These are phyloP conservation scores for Inga oerstediana DNA, from an alignment of 306 rosid genomes.

Conservation along the genomic window DNA sequence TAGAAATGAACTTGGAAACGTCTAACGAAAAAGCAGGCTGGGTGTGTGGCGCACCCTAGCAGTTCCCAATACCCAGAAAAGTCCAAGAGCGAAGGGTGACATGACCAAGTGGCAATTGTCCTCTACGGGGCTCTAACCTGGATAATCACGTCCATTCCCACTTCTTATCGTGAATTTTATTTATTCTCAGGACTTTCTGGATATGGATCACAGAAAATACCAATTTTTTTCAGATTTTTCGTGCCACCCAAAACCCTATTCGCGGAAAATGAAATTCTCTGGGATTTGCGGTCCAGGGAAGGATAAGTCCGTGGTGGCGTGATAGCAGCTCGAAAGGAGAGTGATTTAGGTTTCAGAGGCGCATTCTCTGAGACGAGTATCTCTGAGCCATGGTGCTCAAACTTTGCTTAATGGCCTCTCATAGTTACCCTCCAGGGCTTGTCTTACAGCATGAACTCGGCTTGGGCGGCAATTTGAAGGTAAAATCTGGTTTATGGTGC, in stretches of 20 bases:
- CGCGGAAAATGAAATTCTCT: conserved; percentile 33
- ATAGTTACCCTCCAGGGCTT: conserved; percentile 60
- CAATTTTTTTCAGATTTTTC: conserved; percentile 2
- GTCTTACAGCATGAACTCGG: conserved; percentile 54
- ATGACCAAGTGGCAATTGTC: conserved; percentile 27
- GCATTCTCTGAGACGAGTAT: conserved; percentile 37
- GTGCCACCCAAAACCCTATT: conserved; percentile 39
- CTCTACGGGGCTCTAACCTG: conserved; percentile 40
- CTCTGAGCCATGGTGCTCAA: conserved; percentile 48
- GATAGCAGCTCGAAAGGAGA: conserved; percentile 32
- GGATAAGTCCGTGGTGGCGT: conserved; percentile 48
- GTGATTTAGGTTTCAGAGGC: conserved; percentile 35
- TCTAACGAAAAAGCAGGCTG: not conserved
- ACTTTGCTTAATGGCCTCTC: conserved; percentile 74
- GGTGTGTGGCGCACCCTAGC: not conserved
- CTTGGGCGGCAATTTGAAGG: conserved; percentile 48
- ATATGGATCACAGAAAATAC: conserved; percentile 36
- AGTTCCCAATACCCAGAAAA: not conserved
- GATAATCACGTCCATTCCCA: conserved; percentile 31
- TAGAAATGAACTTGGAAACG: not conserved
- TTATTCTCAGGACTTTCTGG: conserved; percentile 36
- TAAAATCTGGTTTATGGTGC: conserved; percentile 33
- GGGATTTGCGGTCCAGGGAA: conserved; percentile 37
- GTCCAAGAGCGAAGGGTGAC: conserved; percentile 1
- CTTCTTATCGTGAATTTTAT: conserved; percentile 26